A percentile compares a stretch with the other conserved stretches of the same genome.
Evolutionary conservation across 352 stramenopile genomes (phyloP).

Genomic region (Pythium sukuiense): DNA sequence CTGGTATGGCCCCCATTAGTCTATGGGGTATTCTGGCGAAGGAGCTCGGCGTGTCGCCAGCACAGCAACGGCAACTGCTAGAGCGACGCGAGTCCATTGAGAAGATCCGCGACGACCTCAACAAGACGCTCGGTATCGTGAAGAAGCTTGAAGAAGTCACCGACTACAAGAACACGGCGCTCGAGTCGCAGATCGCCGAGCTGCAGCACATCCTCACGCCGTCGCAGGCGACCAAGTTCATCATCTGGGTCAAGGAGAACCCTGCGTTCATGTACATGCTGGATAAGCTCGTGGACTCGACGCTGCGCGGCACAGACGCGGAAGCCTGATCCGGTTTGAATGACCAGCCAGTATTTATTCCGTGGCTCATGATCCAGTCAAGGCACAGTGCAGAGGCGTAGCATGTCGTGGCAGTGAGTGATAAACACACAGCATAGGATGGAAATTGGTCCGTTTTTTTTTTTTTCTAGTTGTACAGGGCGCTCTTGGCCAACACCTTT

Average conservation of each 20-base stretch:
- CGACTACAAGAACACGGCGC: conserved; percentile 76
- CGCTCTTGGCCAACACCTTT: conserved; percentile 34
- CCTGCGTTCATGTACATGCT: conserved; percentile 88
- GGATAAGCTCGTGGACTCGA: conserved; percentile 77
- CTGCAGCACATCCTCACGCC: conserved; percentile 76
- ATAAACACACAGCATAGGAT: not conserved
- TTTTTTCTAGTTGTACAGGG: not conserved
- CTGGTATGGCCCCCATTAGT: conserved; percentile 54
- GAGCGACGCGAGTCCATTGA: conserved; percentile 58
- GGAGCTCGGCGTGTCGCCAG: conserved; percentile 63
- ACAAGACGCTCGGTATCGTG: conserved; percentile 68
- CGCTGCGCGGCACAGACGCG: conserved; percentile 30
- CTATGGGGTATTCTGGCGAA: conserved; percentile 75
- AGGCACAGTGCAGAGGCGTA: not conserved
- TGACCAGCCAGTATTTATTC: conserved; percentile 20
- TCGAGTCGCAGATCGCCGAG: conserved; percentile 67
- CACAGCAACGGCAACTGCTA: conserved; percentile 69
- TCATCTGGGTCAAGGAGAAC: conserved; percentile 87
- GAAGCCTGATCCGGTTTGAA: not conserved
- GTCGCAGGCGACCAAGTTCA: conserved; percentile 81
- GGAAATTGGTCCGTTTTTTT: not conserved
- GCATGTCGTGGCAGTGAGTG: not conserved
- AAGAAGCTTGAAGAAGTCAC: conserved; percentile 70
- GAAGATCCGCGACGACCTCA: conserved; percentile 65
- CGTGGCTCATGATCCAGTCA: conserved; percentile 6